Evolutionary conservation across 225 moss, liverwort and hornwort genomes (phyloP).

Genomic region (Pseudoscleropodium purum): DNA sequence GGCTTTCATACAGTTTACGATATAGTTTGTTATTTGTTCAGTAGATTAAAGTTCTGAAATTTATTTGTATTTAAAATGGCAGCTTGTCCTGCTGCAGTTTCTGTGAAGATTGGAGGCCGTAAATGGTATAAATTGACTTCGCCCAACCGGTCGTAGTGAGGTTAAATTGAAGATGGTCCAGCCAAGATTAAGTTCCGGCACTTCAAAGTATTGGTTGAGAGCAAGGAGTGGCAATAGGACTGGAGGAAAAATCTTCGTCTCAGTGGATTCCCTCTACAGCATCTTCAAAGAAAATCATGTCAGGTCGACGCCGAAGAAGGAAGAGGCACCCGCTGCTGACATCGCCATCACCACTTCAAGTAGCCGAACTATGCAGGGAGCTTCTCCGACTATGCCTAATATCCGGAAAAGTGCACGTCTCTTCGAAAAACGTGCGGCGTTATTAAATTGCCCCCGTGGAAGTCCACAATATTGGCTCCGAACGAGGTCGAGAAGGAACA

Average conservation of each 20-base stretch:
- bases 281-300: slow-evolving; percentile 22
- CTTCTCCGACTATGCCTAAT: neutral
- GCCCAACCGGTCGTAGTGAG: neutral
- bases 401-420: slow-evolving; percentile 42
- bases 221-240: slow-evolving; percentile 31
- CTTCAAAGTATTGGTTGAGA: slow-evolving; percentile 48
- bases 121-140: neutral
- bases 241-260: slow-evolving; percentile 30
- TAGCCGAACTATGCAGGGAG: neutral
- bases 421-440: slow-evolving; percentile 24
- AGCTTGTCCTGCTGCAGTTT: neutral
- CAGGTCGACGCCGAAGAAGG: neutral
- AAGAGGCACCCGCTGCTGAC: neutral
- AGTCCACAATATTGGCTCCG: slow-evolving; percentile 31
- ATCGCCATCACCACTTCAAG: neutral
- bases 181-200: slow-evolving; percentile 17
- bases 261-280: slow-evolving; percentile 25
- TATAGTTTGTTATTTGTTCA: neutral
- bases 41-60: neutral
- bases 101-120: neutral
- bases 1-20: neutral
- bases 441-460: slow-evolving; percentile 4
- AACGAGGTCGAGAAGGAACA: slow-evolving; percentile 21
- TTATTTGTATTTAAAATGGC: neutral
- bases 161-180: slow-evolving; percentile 24